Evolutionary conservation across 768 basidiomycete species (phyloP), one percentile per base, ranked within the genome.

Genomic region (Lactarius deliciosus): DNA sequence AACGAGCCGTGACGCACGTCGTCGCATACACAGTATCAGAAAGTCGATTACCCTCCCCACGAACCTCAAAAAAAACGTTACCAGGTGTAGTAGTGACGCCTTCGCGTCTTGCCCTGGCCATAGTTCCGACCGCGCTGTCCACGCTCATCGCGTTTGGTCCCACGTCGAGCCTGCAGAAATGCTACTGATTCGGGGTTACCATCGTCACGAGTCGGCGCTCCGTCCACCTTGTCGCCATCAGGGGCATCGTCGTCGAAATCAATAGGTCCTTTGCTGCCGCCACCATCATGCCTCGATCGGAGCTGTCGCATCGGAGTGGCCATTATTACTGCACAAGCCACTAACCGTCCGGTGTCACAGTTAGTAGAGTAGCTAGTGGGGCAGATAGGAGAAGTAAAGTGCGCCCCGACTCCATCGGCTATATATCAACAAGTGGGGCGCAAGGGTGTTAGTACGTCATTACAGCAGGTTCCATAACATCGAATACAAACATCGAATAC

Each of bases 191-290:
- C 28, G 40, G n/a, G n/a, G 28, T 25, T 28, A n/a, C 13, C 8
- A 53, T 53, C 57, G 11, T 36, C 57, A 43, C 30, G 64, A 60
- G 40, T 45, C 43, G 55, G 65, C 60, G 55, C 41, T 61, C 64
- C 54, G 40, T 61, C 64, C 4, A 3, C 41, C 10, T 61, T 50
- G 20, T 61, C 54, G 41, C 43, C 53, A 45, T 25, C 25, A 15
- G 25, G 22, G 6, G 25, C 25, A 16, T 16, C 13, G 50, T 53
- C 25, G 25, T 20, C 60, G 41, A 57, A 55, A 34, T 65, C 61
- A 38, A 38, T 38, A 47, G 60, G 34, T 61, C 22, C 16, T 55
- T 61, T 18, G 55, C 59, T 45, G 54, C 64, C 64, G 2, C 65
- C 60, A 30, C 25, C 11, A 53, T 28, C 25, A 13, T 15, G 60